phyloP scores from a whole-genome alignment of 768 basidiomycete genomes.

The Lentinula aciculospora region DNA sequence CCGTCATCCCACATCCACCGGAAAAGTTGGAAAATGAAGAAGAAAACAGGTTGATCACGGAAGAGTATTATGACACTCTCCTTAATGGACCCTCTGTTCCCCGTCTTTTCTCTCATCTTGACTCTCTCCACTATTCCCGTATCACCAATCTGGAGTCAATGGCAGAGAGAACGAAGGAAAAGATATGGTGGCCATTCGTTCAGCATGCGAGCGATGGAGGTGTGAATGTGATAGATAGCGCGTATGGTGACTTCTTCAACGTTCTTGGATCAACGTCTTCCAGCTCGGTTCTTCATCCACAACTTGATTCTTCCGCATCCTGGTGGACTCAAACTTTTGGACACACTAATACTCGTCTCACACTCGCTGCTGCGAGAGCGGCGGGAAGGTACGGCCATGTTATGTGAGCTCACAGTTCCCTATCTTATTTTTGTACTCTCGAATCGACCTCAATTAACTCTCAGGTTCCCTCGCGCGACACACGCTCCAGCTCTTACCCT shows the following conservation, averaged over 20 bases:
- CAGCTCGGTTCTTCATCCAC: constrained; percentile 43
- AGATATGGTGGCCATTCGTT: constrained; percentile 97
- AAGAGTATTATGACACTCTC: constrained; percentile 64
- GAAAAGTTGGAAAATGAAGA: constrained; percentile 28
- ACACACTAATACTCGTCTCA: constrained; percentile 70
- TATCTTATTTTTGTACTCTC: too few relatives aligned
- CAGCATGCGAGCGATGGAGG: constrained; percentile 33
- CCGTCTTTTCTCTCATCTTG: constrained; percentile 50
- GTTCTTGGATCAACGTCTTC: constrained; percentile 41
- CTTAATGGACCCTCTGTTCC: constrained; percentile 36
- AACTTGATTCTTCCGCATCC: constrained; percentile 90
- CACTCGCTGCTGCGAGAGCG: constrained; percentile 83
- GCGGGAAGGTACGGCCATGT: constrained; percentile 96
- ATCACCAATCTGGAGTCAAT: constrained; percentile 37
- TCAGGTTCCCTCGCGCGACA: constrained; percentile 71
- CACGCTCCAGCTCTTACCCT: constrained; percentile 83
- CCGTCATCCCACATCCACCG: constrained; percentile 55
- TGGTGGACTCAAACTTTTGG: constrained; percentile 98
- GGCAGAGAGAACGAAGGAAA: constrained; percentile 57
- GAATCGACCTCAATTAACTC: too few relatives aligned
- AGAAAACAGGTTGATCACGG: constrained; percentile 48
- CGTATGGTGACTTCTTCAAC: constrained; percentile 81
- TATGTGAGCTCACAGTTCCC: constrained; percentile 37
- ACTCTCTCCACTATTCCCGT: constrained; percentile 56
- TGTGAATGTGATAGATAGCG: constrained; percentile 91